Evolutionary conservation across 371 early-diverging fungal genomes (phyloP).

Genomic region (Thermomucor indicae-seudaticae): DNA sequence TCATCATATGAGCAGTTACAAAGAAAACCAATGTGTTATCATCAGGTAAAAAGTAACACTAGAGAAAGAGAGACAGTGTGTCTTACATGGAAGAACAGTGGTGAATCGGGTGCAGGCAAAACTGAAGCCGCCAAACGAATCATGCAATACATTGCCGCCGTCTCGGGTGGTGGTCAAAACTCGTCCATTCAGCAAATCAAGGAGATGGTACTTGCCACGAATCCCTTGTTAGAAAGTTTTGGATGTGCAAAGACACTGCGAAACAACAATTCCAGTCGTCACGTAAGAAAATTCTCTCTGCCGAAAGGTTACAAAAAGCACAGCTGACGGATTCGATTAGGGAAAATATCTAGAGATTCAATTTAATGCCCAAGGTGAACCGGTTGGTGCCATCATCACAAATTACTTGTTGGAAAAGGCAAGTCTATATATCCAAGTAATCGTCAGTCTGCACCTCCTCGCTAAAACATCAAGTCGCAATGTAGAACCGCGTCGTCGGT

Average conservation of each 20-base stretch:
- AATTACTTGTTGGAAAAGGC: conserved; percentile 98
- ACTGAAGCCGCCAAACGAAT: conserved; percentile 90
- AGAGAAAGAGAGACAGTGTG: conserved; percentile 25
- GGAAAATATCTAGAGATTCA: conserved; percentile 99
- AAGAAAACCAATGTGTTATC: conserved; percentile 97
- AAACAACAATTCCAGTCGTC: conserved; percentile 99
- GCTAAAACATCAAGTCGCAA: neutral
- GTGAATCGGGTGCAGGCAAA: conserved; percentile 91
- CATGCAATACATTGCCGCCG: conserved; percentile 97
- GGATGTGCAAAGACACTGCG: conserved; percentile 99
- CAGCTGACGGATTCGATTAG: conserved; percentile 25
- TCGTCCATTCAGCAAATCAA: conserved; percentile 89
- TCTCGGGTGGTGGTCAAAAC: conserved; percentile 74
- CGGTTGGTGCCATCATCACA: conserved; percentile 96
- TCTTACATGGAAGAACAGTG: conserved; percentile 38
- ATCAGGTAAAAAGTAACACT: conserved; percentile 60
- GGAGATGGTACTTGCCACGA: conserved; percentile 94
- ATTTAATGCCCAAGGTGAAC: conserved; percentile 89
- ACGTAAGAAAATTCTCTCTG: conserved; percentile 56
- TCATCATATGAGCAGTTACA: conserved; percentile 94
- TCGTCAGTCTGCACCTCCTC: no score
- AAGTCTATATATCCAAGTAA: neutral
- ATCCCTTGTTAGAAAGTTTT: conserved; percentile 98
- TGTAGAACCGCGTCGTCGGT: conserved; percentile 89
- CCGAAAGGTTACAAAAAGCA: neutral